Evolutionary conservation across 257 asterid genomes (phyloP), one percentile per base, ranked within the genome.

Genomic region (Dorcoceras hygrometricum): DNA sequence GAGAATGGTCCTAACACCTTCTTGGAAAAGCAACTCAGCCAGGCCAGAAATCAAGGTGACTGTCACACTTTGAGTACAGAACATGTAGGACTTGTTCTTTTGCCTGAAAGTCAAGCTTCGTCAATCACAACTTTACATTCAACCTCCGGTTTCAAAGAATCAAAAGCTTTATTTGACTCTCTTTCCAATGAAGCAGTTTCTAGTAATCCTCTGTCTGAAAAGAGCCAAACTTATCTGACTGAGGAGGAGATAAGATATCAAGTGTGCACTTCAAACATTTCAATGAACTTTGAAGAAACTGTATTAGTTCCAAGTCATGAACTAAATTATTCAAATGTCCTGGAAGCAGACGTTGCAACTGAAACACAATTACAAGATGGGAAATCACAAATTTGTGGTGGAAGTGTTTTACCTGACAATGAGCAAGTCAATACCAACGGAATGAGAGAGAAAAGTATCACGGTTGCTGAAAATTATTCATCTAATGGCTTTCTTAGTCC

Each of bases 361-460:
- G 80, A 76, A 72, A 70, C 60, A 67, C 75, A 64, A 65, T 68
- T 71, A 64, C 80, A 65, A 55, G 71, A 56, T 76, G 56, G 71
- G 23, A 76, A 75, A 22, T 60, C 72, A 71, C 79, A 26, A 62
- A 54, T 59, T 12, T 39, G 66, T 48, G 70, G 23, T 29, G 73
- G 59, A 56, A 64, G 36, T 59, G 43, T 64, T 58, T 68, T 63
- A 55, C 69, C 63, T 50, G 72, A 70, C 34, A 73, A 27, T 32
- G 72, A 66, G 54, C 78, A 26, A 66, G 71, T 19, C 70, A 54
- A 57, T 69, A 23, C 24, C 46, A 67, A 64, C 24, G 59, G 56
- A 36, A 58, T 55, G 48, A 53, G 66, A 31, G 55, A 20, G 25
- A 55, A 53, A 73, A 20, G 46, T 62, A 20, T 11, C 1, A 57